These are phyloP conservation scores for Penicillium sp. DNA, from an alignment of 2,329 filamentous ascomycete genomes.

Conservation along the genomic window DNA sequence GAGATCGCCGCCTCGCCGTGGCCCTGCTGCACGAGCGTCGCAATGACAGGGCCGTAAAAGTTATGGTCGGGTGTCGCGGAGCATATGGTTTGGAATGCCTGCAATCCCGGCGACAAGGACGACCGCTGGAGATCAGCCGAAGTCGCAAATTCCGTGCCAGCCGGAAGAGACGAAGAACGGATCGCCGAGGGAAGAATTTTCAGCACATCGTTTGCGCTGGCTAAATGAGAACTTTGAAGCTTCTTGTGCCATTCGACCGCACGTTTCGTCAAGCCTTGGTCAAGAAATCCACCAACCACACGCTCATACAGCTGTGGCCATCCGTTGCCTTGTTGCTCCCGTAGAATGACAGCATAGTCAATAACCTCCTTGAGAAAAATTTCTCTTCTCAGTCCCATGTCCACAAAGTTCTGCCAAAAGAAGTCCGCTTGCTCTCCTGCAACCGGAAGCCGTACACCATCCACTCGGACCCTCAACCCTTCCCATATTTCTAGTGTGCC, in stretches of 20 bases:
- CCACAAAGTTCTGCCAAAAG: constrained; percentile 42
- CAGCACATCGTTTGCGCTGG: constrained; percentile 27
- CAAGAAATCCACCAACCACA: constrained; percentile 37
- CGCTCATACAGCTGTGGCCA: constrained; percentile 37
- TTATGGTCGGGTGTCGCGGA: constrained; percentile 33
- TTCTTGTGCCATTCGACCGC: constrained; percentile 38
- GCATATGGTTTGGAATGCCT: constrained; percentile 44
- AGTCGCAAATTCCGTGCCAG: constrained; percentile 11
- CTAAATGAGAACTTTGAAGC: constrained; percentile 34
- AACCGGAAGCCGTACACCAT: constrained; percentile 34
- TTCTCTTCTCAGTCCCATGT: constrained; percentile 33
- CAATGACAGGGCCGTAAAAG: constrained; percentile 45
- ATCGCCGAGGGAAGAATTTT: constrained; percentile 28
- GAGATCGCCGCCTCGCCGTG: constrained; percentile 39
- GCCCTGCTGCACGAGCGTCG: constrained; percentile 37
- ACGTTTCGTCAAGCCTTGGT: constrained; percentile 25
- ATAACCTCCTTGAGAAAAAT: constrained; percentile 32
- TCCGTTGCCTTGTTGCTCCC: constrained; percentile 36
- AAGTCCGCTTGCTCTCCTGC: constrained; percentile 36
- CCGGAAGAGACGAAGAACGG: constrained; percentile 15
- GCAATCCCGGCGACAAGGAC: constrained; percentile 23
- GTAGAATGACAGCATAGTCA: constrained; percentile 40
- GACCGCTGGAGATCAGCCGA: constrained; percentile 6
- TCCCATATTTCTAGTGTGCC: constrained; percentile 43
- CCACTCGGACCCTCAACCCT: constrained; percentile 31